Base-by-base conservation (phyloP, 75 land plant genomes). In the Pinus albicaulis region DNA sequence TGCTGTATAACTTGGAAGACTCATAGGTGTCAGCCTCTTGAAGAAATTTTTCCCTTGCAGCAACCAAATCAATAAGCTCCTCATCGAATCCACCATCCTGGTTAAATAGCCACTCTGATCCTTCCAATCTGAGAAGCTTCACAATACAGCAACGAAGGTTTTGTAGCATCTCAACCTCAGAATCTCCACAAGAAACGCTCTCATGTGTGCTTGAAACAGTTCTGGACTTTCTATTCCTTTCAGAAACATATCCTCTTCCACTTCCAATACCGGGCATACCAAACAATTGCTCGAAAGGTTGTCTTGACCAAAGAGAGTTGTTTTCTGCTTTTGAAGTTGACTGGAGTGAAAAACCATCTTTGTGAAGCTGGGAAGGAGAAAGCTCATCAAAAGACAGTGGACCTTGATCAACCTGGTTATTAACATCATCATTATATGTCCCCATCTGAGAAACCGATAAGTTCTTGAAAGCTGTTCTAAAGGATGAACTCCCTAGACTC, bases 281-380 rank as follows among this genome's bases (percentile, higher is more conserved):
- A 88, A 92, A 91, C 57, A 89, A 77, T 60, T 95, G 96, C 83
- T 95, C 98, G 82, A 85, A 91, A 28, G 99, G 99, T 76, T 95
- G 98, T 44, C 86, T 87, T 28, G 95, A 89, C 98, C 98, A 98
- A n/a, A 98, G 79, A 15, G 99, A 97, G 25, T 83, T 85, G 52
- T 91, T 80, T 28, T 87, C 89, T 26, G 76, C 59, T 57, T 80
- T 60, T 11, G 90, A 69, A 72, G 62, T 74, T 5, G 80, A 59
- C 72, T 81, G 93, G 34, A 81, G 74, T 15, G 93, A 80, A 60
- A 92, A 91, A 19, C 81, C 86, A 82, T 89, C 89, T 77, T 79
- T 79, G 59, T 81, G 83, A 16, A 82, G 76, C 23, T 89, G 90
- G 0, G 96, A 85, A 20, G 92, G 90, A 73, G 92, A 89, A 53